Evolutionary conservation across 2,329 filamentous ascomycete species (phyloP).

Genomic region (Thelonectria olida): DNA sequence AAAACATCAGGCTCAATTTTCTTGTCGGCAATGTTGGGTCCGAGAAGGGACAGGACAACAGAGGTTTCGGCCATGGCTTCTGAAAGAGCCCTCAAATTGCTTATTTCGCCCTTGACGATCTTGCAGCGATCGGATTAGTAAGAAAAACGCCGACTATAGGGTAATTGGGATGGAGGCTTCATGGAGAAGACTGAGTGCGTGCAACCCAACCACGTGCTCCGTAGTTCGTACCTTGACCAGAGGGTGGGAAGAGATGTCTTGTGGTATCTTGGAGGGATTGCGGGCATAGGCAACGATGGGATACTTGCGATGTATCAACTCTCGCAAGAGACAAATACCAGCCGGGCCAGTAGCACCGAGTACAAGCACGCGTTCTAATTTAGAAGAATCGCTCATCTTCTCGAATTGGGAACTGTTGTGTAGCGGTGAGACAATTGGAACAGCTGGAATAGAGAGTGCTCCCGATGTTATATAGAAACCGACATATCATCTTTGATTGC

Average conservation of each 20-base stretch:
- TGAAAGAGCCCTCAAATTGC: constrained; percentile 18
- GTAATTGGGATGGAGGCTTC: neutral
- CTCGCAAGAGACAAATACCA: constrained; percentile 42
- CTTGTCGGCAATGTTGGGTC: neutral
- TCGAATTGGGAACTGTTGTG: neutral
- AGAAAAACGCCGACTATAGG: neutral
- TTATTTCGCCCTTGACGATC: constrained; percentile 39
- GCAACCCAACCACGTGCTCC: too few relatives aligned
- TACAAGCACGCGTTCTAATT: constrained; percentile 32
- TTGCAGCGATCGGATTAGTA: neutral
- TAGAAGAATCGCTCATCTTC: neutral
- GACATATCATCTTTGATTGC: too few relatives aligned
- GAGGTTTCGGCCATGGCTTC: constrained; percentile 11
- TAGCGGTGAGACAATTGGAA: too few relatives aligned
- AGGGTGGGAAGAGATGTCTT: constrained; percentile 2
- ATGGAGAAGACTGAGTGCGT: neutral
- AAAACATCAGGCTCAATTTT: neutral
- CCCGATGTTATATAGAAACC: too few relatives aligned
- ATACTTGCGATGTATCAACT: constrained; percentile 40
- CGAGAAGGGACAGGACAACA: constrained; percentile 24
- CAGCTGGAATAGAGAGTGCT: too few relatives aligned
- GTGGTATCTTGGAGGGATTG: constrained; percentile 17
- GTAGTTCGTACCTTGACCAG: constrained; percentile 21
- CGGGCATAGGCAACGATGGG: constrained; percentile 32
- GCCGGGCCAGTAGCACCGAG: constrained; percentile 46